Evolutionary conservation across 129 eudicot species (phyloP).

Genomic region (Glebionis coronaria): DNA sequence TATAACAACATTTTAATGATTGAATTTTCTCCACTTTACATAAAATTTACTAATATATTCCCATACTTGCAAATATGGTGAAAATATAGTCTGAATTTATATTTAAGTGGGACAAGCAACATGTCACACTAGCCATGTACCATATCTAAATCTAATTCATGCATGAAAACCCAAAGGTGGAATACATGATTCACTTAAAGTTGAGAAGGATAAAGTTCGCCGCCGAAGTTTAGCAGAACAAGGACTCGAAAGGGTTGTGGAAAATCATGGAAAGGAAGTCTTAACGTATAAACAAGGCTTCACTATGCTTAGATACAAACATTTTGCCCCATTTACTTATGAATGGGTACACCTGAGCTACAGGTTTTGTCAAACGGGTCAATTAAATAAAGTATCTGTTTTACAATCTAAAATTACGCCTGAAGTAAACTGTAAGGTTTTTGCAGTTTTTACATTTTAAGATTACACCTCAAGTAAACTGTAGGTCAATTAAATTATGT

Average conservation of each 20-base stretch:
- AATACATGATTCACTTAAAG: conserved; percentile 34
- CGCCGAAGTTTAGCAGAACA: conserved; percentile 42
- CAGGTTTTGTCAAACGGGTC: neutral
- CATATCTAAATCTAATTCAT: conserved; percentile 17
- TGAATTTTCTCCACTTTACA: neutral
- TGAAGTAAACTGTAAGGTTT: no score
- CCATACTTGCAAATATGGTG: neutral
- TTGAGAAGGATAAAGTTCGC: conserved; percentile 33
- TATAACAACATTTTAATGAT: neutral
- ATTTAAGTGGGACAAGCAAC: no score
- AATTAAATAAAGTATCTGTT: no score
- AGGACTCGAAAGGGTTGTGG: conserved; percentile 38
- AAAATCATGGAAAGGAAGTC: conserved; percentile 36
- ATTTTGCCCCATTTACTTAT: neutral
- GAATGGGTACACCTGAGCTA: neutral
- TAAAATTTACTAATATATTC: neutral
- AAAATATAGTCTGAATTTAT: no score
- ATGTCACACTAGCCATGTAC: no score
- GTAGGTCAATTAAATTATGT: no score
- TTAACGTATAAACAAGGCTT: conserved; percentile 26
- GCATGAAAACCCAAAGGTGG: conserved; percentile 42
- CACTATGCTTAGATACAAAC: neutral
- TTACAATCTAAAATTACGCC: no score
- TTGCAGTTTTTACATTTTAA: no score
- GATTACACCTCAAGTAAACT: no score